phyloP scores from a whole-genome alignment of 2,329 filamentous ascomycete species.

The Colletotrichum orchidophilum region DNA sequence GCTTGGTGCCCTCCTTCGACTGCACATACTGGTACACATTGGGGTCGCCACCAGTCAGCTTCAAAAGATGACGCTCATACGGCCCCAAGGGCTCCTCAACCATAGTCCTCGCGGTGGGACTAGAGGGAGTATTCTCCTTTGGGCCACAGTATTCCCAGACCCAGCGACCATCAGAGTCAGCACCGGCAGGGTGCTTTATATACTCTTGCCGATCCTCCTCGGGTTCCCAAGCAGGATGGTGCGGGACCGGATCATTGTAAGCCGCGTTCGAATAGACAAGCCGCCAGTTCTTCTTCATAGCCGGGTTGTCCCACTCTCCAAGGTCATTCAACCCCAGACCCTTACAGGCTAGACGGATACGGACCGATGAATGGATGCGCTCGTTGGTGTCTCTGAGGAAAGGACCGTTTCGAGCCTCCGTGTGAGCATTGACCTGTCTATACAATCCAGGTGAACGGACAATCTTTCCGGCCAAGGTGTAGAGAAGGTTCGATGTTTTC shows the following conservation, averaged over 20 bases:
- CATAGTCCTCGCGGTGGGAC: conserved; percentile 52
- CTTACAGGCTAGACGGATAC: conserved; percentile 60
- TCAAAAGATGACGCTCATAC: conserved; percentile 60
- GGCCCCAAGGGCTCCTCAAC: conserved; percentile 64
- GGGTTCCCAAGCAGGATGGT: conserved; percentile 45
- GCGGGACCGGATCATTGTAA: conserved; percentile 47
- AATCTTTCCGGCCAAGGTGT: conserved; percentile 54
- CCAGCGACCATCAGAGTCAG: conserved; percentile 51
- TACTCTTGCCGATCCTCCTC: conserved; percentile 36
- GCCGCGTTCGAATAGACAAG: conserved; percentile 46
- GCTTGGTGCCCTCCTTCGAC: not conserved
- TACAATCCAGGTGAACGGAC: conserved; percentile 59
- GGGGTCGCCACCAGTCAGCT: conserved; percentile 53
- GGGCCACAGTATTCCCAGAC: conserved; percentile 63
- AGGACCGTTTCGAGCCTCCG: conserved; percentile 44
- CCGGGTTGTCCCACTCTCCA: conserved; percentile 55
- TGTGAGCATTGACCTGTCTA: conserved; percentile 52
- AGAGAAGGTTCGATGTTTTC: conserved; percentile 50
- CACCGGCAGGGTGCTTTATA: conserved; percentile 35
- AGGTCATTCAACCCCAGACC: conserved; percentile 61
- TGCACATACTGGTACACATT: conserved; percentile 44
- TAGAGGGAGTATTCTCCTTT: conserved; percentile 50
- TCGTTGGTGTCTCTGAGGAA: conserved; percentile 64
- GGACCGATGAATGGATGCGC: conserved; percentile 63
- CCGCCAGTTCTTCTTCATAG: conserved; percentile 55